Evolutionary conservation across 2,329 filamentous ascomycete species (phyloP), one percentile per base, ranked within the genome.

Genomic region (Cladosporium austrohemisphaericum): DNA sequence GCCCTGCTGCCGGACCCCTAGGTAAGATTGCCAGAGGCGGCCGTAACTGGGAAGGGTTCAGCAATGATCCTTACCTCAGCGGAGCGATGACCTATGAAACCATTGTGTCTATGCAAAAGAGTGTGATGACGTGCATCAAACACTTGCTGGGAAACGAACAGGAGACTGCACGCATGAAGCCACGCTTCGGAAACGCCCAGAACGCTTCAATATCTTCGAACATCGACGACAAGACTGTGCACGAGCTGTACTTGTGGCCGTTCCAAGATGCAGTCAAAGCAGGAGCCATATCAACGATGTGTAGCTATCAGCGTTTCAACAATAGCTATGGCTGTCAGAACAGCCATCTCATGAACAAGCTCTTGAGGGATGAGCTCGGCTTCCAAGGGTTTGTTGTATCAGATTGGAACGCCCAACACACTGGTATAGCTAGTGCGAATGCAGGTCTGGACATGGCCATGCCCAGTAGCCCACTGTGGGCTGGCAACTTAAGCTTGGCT

Each of bases 291-390:
- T 76, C 77, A 3, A 68, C 85, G 36, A 88, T 88, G 85, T 88
- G 85, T 68, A 82, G 80, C 16, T 88, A 88, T 67, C 84, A 87
- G 63, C 81, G 83, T 63, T 69, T 86, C 62, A 86, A 88, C 66
- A 80, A 81, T 54, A 82, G 78, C 14, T 86, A 82, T 67, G 76
- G 76, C 4, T 88, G 85, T 64, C 77, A 84, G 61, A 86, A 83
- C 65, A 76, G 78, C 52, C 70, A 77, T 38, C 67, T 74, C 2
- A 62, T 86, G 49, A 84, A 84, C 61, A 75, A 76, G 41, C 63
- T 88, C 3, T 70, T 88, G 13, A 88, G 88, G 67, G 68, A 75
- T 11, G 83, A 89, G 64, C 75, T 67, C 5, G 62, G 61, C 4
- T 67, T 66, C 40, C 59, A 59, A 23, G 65, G 58, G 25, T 50